A percentile compares a stretch with the other conserved stretches of the same genome.
These are phyloP conservation scores for Neoscytalidium dimidiatum DNA, from an alignment of 2,329 filamentous ascomycete species.

Conservation along the genomic window DNA sequence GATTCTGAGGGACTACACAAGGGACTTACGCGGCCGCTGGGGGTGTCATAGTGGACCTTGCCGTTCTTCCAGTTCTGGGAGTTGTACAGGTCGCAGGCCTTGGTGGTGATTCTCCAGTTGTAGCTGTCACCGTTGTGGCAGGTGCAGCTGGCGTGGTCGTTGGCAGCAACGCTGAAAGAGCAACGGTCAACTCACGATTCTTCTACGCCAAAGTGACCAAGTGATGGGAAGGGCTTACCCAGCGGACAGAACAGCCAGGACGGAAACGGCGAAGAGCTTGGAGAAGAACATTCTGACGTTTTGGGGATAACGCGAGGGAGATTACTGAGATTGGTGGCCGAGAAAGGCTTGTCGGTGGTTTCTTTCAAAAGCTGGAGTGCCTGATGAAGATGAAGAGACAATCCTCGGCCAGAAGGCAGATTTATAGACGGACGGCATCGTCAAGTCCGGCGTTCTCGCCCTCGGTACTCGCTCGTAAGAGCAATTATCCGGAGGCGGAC, in stretches of 20 bases:
- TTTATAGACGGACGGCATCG: not conserved
- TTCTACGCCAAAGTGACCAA: not conserved
- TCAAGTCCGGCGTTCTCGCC: not conserved
- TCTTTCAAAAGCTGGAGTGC: not conserved
- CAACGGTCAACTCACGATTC: not conserved
- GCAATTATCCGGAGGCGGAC: not conserved
- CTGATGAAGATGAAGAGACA: not conserved
- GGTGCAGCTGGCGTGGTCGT: conserved; percentile 2
- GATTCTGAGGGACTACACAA: not conserved
- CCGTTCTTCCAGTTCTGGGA: not conserved
- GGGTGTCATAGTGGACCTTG: not conserved
- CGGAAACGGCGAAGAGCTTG: not conserved
- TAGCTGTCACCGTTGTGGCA: conserved; percentile 6
- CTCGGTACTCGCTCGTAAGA: not conserved
- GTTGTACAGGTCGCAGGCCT: not conserved
- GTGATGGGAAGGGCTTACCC: not conserved
- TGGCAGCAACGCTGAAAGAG: not conserved
- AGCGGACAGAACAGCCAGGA: not conserved
- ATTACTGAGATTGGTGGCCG: not conserved
- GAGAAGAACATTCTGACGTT: not conserved
- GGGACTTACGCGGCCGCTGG: not conserved
- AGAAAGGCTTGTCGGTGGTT: not conserved
- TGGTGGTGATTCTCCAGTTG: conserved; percentile 2
- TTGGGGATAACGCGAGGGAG: not conserved
- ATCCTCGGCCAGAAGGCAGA: not conserved